A percentile compares a stretch with the other conserved stretches of the same genome.
Conservation (phyloP, 305 asterid species). For the Solanum hybrid region DNA sequence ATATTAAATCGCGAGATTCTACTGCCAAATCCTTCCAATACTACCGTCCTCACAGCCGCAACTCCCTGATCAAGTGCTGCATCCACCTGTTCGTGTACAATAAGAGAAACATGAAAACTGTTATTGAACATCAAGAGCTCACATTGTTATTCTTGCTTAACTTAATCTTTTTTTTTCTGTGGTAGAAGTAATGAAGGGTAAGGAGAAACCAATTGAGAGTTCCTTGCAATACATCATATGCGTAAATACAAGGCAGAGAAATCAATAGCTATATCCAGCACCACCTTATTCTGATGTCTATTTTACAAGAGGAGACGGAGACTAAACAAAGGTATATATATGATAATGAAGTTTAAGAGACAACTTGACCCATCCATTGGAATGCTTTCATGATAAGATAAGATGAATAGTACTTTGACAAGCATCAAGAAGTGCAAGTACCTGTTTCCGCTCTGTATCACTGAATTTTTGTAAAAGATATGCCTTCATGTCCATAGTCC, state of each 20-base stretch:
- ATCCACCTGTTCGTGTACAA: constrained; percentile 39
- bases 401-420: not conserved
- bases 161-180: not conserved
- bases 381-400: not conserved
- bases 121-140: not conserved
- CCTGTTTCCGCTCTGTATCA: constrained; percentile 66
- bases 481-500: constrained; percentile 91
- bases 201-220: not conserved
- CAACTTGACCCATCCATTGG: not conserved
- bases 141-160: not conserved
- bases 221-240: not conserved
- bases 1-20: constrained; percentile 74
- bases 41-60: constrained; percentile 58
- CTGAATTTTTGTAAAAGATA: constrained; percentile 90
- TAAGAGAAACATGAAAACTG: not conserved
- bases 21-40: constrained; percentile 65
- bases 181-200: not conserved
- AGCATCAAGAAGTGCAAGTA: constrained; percentile 1
- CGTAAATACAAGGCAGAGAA: not conserved
- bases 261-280: not conserved
- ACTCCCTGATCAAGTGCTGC: constrained; percentile 83
- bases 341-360: not conserved
- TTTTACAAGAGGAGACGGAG: not conserved
- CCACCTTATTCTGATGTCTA: not conserved
- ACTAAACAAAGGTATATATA: too few relatives aligned